Conservation (phyloP, 306 rosid species). For the Adenanthera pavonina region DNA sequence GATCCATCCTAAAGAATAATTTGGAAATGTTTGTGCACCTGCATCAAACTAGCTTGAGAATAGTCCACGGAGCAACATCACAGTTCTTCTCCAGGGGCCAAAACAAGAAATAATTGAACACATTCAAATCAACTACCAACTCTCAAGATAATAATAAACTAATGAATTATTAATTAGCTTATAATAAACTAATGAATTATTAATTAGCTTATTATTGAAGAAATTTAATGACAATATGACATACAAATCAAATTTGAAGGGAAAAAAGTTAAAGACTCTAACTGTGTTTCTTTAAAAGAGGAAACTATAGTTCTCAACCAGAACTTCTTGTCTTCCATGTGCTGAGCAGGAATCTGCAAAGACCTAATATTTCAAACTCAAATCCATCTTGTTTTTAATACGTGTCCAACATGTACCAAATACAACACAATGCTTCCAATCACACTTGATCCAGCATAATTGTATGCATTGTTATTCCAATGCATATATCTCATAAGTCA, state of each 20-base stretch:
- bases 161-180: no score
- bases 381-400: background rate
- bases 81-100: background rate
- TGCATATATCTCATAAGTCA: background rate
- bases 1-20: slow-evolving; percentile 63
- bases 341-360: no score
- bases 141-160: no score
- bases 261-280: background rate
- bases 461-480: background rate
- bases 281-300: background rate
- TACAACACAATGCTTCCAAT: no score
- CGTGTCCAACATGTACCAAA: no score
- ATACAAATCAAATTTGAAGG: background rate
- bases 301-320: no score
- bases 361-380: no score
- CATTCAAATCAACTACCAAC: background rate
- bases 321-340: no score
- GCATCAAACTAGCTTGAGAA: background rate
- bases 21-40: slow-evolving; percentile 50
- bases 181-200: no score
- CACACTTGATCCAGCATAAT: background rate
- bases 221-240: background rate
- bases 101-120: background rate
- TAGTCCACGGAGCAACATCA: background rate
- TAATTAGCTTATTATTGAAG: background rate